These are phyloP conservation scores for Geosmithia morbida DNA, from an alignment of 2,329 filamentous ascomycete species.

Conservation along the genomic window DNA sequence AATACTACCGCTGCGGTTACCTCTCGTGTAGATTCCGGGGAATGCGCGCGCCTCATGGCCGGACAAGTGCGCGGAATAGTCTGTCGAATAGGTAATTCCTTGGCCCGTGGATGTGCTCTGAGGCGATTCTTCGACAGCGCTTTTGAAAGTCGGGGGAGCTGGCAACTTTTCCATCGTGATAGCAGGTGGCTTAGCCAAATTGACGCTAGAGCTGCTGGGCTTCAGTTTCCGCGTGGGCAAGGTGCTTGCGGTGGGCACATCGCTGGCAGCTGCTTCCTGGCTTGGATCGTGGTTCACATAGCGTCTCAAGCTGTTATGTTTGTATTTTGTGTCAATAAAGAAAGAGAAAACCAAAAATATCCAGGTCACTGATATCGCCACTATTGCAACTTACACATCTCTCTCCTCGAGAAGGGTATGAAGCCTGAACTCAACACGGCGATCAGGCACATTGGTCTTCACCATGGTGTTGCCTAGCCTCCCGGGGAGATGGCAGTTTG, in stretches of 20 bases:
- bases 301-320: constrained; percentile 20
- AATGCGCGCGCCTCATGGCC: constrained; percentile 21
- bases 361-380: background rate
- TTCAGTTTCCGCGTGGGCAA: background rate
- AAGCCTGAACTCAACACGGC: constrained; percentile 78
- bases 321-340: background rate
- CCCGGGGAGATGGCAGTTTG: constrained; percentile 63
- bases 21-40: constrained; percentile 50
- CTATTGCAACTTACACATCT: constrained; percentile 50
- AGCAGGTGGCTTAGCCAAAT: background rate
- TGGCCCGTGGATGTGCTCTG: background rate
- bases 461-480: constrained; percentile 80
- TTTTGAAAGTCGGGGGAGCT: background rate
- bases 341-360: too few species aligned
- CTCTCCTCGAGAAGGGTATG: constrained; percentile 76
- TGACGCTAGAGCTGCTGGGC: background rate
- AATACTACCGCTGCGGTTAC: constrained; percentile 25
- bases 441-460: constrained; percentile 92
- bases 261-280: background rate
- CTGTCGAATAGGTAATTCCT: background rate
- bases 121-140: background rate
- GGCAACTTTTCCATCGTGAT: background rate
- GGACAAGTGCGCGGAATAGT: constrained; percentile 2
- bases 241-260: background rate
- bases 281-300: constrained; percentile 21